Conservation (phyloP, 495 filamentous ascomycete genomes). For the Neurospora terricola region DNA sequence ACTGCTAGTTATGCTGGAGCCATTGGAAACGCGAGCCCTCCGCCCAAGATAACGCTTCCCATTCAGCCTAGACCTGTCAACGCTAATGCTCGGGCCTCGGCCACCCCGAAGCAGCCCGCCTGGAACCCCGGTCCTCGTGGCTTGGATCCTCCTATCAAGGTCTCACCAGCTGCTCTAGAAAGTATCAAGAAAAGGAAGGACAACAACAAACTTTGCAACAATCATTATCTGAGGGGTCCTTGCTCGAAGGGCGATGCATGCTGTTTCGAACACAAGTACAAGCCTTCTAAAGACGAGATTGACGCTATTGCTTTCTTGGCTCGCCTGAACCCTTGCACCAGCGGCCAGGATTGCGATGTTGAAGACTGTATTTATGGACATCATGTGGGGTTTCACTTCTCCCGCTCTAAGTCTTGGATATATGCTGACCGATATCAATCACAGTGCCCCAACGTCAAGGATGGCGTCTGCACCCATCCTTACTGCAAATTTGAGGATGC, state of each 20-base stretch:
- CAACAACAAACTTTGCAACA: conserved; percentile 73
- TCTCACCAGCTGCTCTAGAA: conserved; percentile 55
- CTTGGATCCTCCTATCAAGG: conserved; percentile 37
- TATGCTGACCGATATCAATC: background rate
- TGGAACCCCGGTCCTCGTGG: conserved; percentile 47
- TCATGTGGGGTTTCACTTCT: conserved; percentile 26
- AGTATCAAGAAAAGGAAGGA: conserved; percentile 65
- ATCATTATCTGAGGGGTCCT: conserved; percentile 66
- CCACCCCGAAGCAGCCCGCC: conserved; percentile 11
- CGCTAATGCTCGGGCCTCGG: conserved; percentile 4
- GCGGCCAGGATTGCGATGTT: conserved; percentile 63
- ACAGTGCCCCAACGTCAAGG: conserved; percentile 31
- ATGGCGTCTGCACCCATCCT: conserved; percentile 32
- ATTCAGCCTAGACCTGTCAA: conserved; percentile 11
- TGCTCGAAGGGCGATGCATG: conserved; percentile 65
- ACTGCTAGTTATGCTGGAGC: conserved; percentile 26
- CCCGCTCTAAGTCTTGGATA: background rate
- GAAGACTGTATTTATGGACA: conserved; percentile 82
- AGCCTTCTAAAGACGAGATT: conserved; percentile 55
- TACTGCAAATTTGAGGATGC: conserved; percentile 37
- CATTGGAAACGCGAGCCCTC: conserved; percentile 23
- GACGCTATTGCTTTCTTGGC: conserved; percentile 59
- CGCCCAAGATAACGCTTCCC: conserved; percentile 28
- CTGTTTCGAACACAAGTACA: conserved; percentile 66
- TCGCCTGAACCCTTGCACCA: conserved; percentile 68